Evolutionary conservation across 1,284 basidiomycete species (phyloP).

Genomic region (Hymenochaete sp.): DNA sequence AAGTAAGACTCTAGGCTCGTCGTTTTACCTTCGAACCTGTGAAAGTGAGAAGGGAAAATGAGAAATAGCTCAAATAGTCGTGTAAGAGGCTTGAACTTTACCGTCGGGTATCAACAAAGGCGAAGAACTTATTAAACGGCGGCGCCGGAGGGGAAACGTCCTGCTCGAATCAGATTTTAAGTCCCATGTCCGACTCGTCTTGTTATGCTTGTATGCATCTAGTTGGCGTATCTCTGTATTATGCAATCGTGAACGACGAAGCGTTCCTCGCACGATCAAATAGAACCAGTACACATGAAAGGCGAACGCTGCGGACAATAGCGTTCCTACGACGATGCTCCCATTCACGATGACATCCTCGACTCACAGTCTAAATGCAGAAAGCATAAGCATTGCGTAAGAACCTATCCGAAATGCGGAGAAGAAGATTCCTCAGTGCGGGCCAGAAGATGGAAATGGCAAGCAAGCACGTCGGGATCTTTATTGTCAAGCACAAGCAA

Average conservation of each 20-base stretch:
- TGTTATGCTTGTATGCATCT: too few species aligned
- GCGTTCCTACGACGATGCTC: slow-evolving; percentile 1
- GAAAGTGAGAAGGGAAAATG: too few species aligned
- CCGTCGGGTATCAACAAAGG: too few species aligned
- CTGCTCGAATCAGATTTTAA: too few species aligned
- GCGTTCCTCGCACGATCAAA: neutral
- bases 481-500: slow-evolving; percentile 6
- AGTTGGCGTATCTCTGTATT: too few species aligned
- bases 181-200: too few species aligned
- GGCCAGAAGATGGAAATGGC: slow-evolving; percentile 11
- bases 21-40: too few species aligned
- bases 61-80: too few species aligned
- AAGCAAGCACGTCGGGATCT: slow-evolving; percentile 9
- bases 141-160: too few species aligned
- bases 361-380: neutral
- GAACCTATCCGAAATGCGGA: slow-evolving; percentile 1
- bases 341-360: neutral
- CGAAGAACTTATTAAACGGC: too few species aligned
- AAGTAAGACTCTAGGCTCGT: too few species aligned
- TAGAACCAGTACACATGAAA: slow-evolving; percentile 9
- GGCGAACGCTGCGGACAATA: neutral
- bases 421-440: slow-evolving; percentile 2
- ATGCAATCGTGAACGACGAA: slow-evolving; percentile 2
- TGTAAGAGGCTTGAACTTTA: too few species aligned
- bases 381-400: slow-evolving; percentile 1